Evolutionary conservation across 2,329 filamentous ascomycete species (phyloP).

Genomic region (Colletotrichum simmondsii): DNA sequence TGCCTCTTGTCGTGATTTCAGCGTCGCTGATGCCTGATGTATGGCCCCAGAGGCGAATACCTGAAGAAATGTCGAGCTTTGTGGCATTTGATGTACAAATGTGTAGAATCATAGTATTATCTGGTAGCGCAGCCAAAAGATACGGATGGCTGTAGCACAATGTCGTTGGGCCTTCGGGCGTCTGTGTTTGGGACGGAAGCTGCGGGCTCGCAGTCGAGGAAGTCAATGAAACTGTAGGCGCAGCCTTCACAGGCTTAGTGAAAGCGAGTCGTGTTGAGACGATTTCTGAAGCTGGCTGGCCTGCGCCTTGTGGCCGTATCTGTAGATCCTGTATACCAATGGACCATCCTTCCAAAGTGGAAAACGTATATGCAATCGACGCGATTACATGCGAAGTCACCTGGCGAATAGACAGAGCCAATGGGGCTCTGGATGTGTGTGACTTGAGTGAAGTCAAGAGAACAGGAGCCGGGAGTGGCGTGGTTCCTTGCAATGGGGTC

Average conservation of each 20-base stretch:
- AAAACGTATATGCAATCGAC: slow-evolving; percentile 87
- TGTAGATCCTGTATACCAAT: slow-evolving; percentile 92
- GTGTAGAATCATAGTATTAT: slow-evolving; percentile 88
- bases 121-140: slow-evolving; percentile 82
- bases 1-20: slow-evolving; percentile 85
- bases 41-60: slow-evolving; percentile 87
- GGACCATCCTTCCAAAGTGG: slow-evolving; percentile 84
- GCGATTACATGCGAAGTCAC: slow-evolving; percentile 74
- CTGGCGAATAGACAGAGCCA: slow-evolving; percentile 85
- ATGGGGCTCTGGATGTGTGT: slow-evolving; percentile 79
- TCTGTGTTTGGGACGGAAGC: background rate
- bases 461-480: slow-evolving; percentile 53
- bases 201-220: slow-evolving; percentile 26
- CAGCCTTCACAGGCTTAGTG: slow-evolving; percentile 44
- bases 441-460: slow-evolving; percentile 84
- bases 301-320: slow-evolving; percentile 51
- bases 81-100: slow-evolving; percentile 79
- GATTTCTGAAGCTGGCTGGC: slow-evolving; percentile 43
- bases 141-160: slow-evolving; percentile 85
- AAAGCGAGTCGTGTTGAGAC: slow-evolving; percentile 53
- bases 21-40: slow-evolving; percentile 89
- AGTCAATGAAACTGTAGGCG: background rate
- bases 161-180: slow-evolving; percentile 63
- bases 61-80: slow-evolving; percentile 75
- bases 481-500: background rate